Evolutionary conservation across 352 stramenopile genomes (phyloP), one percentile per base, ranked within the genome.

Genomic region (Blastocystis sp.): DNA sequence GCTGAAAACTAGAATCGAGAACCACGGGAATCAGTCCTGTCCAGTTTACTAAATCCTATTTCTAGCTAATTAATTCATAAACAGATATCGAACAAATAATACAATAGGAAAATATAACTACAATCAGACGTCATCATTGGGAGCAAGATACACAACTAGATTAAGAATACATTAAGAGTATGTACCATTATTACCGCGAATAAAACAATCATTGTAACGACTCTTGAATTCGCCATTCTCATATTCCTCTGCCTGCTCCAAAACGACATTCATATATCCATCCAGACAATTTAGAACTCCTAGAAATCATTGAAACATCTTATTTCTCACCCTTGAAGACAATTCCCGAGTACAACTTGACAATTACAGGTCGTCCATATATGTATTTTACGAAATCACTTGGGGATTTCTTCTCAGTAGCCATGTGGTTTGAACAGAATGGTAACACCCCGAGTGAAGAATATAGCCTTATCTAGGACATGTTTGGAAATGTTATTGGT

Each of bases 231-330:
- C 95, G 11, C 97, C 98, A 92, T 99, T 97, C 51, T 98, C 93
- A 92, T 98, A 99, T 92, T 99, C 97, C 90, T 99, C 97, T 76
- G 97, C 99, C 92, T 99, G 97, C 92, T 99, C 97, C 96, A 99
- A 98, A 48, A 97, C 97, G 92, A 99, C 99, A 93, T 99, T 99
- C 96, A 99, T 98, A 92, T 98, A 99, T 48, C 97, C 97, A 93
- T 99, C 98, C 54, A 99, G 93, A 91, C 97, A 99, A 22, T 96
- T 96, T 64, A 99, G 92, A 37, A 99, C 94, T 90, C 97, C 96
- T 95, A 89, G n/a, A 80, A 19, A 24, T 37, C 19, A 60, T 0
- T n/a, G 4, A 33, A 7, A 5, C 0, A 19, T 1, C 0, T 0
- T 58, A 53, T n/a, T 27, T 6, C 90, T 89, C 87, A 93, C 94